Conservation (phyloP, 1,139 yeast species). For the Candida gigantensis region DNA sequence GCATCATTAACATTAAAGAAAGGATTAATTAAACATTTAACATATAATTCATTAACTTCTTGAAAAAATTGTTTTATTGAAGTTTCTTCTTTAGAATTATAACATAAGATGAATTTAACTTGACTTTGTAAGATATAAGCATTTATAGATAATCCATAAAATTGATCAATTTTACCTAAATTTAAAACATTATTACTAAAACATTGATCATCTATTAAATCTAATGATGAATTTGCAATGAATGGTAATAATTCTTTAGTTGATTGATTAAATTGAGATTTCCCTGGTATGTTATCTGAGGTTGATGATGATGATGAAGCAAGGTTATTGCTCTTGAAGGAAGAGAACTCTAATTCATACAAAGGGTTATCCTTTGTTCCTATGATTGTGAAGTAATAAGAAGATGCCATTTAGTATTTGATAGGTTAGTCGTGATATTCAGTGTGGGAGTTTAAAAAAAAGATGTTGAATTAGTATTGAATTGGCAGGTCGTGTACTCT, state of each 20-base stretch:
- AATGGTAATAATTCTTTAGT: conserved; percentile 84
- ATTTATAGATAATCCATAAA: conserved; percentile 76
- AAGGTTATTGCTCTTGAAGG: conserved; percentile 45
- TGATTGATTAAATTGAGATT: conserved; percentile 64
- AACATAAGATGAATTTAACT: conserved; percentile 76
- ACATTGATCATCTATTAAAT: conserved; percentile 84
- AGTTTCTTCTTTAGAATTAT: conserved; percentile 61
- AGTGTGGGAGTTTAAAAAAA: too few species aligned
- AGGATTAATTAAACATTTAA: conserved; percentile 83
- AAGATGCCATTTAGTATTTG: conserved; percentile 33
- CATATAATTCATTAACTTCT: conserved; percentile 85
- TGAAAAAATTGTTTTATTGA: conserved; percentile 79
- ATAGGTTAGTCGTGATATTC: too few species aligned
- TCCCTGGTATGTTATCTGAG: conserved; percentile 53
- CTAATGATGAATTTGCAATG: conserved; percentile 84
- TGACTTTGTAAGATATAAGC: conserved; percentile 90
- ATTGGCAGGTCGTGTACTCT: too few species aligned
- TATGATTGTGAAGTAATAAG: conserved; percentile 84
- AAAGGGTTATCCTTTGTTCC: conserved; percentile 87
- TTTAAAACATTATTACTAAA: conserved; percentile 71
- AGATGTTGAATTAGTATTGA: too few species aligned
- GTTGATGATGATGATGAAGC: too few species aligned
- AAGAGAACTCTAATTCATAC: conserved; percentile 85
- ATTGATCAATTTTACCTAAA: conserved; percentile 79
- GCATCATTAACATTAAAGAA: conserved; percentile 79